These are phyloP conservation scores for Coniochaeta ligniaria DNA, from an alignment of 2,329 filamentous ascomycete species.

Conservation along the genomic window DNA sequence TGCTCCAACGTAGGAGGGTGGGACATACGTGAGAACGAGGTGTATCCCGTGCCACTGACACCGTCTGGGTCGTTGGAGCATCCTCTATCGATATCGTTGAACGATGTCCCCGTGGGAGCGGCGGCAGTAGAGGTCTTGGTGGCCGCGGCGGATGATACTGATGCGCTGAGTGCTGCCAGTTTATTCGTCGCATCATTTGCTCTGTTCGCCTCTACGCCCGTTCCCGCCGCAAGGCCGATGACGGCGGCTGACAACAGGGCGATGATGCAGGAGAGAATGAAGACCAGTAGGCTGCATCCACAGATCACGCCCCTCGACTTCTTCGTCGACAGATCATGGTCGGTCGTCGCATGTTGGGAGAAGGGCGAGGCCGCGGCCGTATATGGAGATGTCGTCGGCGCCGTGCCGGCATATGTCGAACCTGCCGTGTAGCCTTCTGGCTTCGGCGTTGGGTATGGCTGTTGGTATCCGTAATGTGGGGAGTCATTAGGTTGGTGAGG, in stretches of 20 bases:
- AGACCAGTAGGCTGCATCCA: conserved; percentile 30
- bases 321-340: neutral
- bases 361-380: neutral
- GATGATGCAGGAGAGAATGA: conserved; percentile 32
- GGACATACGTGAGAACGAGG: conserved; percentile 27
- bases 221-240: conserved; percentile 36
- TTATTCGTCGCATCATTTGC: conserved; percentile 27
- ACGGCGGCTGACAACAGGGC: conserved; percentile 30
- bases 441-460: neutral
- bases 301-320: conserved; percentile 15
- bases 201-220: conserved; percentile 31
- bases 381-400: neutral
- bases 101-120: too few relatives aligned
- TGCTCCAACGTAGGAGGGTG: too few relatives aligned
- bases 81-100: conserved; percentile 27
- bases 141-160: conserved; percentile 5
- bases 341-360: neutral
- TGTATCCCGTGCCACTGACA: conserved; percentile 30
- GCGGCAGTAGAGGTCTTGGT: too few relatives aligned
- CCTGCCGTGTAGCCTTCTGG: neutral
- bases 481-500: neutral
- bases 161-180: conserved; percentile 20
- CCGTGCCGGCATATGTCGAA: neutral
- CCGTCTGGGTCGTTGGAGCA: conserved; percentile 27
- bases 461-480: conserved; percentile 4